These are phyloP conservation scores for Ceratocystis papillata DNA, from an alignment of 2,329 filamentous ascomycete genomes.

Conservation along the genomic window DNA sequence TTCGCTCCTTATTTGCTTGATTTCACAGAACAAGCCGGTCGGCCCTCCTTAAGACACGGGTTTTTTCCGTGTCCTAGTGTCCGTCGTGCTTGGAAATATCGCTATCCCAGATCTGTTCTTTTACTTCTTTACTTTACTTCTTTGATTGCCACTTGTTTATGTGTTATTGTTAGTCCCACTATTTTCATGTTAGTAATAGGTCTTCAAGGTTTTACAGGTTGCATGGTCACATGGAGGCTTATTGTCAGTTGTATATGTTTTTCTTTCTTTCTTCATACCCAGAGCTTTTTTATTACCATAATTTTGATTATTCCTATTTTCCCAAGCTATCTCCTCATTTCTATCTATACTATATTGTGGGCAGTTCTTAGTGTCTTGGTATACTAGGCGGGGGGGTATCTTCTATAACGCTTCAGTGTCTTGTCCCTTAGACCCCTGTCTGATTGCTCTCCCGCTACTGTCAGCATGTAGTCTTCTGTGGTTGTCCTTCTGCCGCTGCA, in stretches of 20 bases:
- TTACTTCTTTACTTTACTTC: not conserved
- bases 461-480: not conserved
- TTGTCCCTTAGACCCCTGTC: not conserved
- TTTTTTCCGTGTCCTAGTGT: not conserved
- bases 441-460: not conserved
- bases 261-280: not conserved
- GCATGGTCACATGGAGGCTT: too few species aligned
- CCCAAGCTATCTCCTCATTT: not conserved
- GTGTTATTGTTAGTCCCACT: not conserved
- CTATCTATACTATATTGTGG: not conserved
- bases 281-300: not conserved
- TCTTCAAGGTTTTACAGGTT: not conserved
- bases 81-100: not conserved
- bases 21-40: slow-evolving; percentile 6
- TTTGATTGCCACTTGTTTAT: not conserved
- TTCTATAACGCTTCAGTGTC: too few species aligned
- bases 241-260: not conserved
- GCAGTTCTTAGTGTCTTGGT: not conserved
- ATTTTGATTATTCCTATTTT: not conserved
- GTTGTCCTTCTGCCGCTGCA: not conserved
- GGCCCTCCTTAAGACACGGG: not conserved
- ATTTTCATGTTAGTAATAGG: not conserved
- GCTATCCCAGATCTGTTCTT: slow-evolving; percentile 2
- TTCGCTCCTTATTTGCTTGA: not conserved
- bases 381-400: too few species aligned